Evolutionary conservation across 2,329 filamentous ascomycete species (phyloP), one percentile per base, ranked within the genome.

Genomic region (Talaromyces sp.): DNA sequence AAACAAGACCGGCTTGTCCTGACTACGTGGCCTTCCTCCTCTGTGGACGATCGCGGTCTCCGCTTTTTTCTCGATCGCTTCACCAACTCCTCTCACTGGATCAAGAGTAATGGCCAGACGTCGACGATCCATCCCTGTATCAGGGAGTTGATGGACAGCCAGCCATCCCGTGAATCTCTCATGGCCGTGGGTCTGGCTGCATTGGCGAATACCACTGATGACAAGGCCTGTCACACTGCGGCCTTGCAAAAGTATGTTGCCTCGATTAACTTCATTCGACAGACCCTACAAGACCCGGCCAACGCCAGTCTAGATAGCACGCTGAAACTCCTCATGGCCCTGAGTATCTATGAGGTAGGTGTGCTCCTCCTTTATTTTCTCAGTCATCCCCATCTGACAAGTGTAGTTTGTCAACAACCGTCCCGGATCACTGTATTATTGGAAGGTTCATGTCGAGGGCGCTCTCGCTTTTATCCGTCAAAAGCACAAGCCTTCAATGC

Each of bases 131-230:
- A 59, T 33, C 44, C 44, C 12, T 65, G 60, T 27, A 57, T 67
- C 14, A 59, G 36, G 5, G 52, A 50, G 7, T 54, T 65, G 27
- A 47, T 56, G 18, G 47, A 47, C 14, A 62, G 67, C 28, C n/a
- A 56, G 23, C 53, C 60, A 3, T 61, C 67, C 34, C 66, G 65
- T 57, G 64, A 70, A 63, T 64, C 69, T n/a, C 57, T 67, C 4
- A 27, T 68, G 28, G 64, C 69, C 18, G 65, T 70, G 47, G 68
- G 69, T 4, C 60, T 72, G 33, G 67, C 67, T 23, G 68, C 69
- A 10, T 59, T 69, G 54, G 64, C 69, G 8, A 72, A 72, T 56
- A 63, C 69, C 36, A 67, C 57, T n/a, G 55, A 59, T 8, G 66
- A 72, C 30, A 62, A 57, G 44, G 54, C 57, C 7, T 44, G 68